Evolutionary conservation across 306 rosid species (phyloP), one percentile per base, ranked within the genome.

Genomic region (Herpetospermum pedunculosum): DNA sequence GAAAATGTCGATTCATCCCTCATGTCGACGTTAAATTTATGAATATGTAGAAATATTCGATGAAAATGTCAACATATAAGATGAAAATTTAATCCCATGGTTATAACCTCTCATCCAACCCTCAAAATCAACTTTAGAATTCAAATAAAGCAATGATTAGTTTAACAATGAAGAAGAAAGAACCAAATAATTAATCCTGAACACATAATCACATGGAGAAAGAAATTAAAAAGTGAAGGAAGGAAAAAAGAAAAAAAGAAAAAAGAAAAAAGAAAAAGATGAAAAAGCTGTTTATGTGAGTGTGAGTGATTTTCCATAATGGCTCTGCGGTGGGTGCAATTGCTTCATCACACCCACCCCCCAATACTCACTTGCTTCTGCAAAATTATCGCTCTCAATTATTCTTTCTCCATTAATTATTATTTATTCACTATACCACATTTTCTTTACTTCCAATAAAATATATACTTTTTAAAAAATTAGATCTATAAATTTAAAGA

Each of bases 341-440:
- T 69, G 73, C 40, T 25, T 43, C 55, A 26, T 69, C 73, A 69
- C 53, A 69, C 55, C 73, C 72, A 65, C 72, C 72, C 71, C 41
- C 50, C 11, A 43, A 67, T 43, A 44, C 23, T 43, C n/a, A 35
- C 35, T 67, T 67, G 35, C 52, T 40, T 53, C 72, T 67, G 7
- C 49, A 12, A 67, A 67, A 25, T 67, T 67, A 38, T 38, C 71
- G 53, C 30, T 67, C 47, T 40, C 53, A 21, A 67, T 67, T 67
- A 67, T 65, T 60, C 35, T 63, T 63, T 34, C 37, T 34, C 46
- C 23, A 35, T 63, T 63, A 0, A 62, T 32, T 25, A 26, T 44
- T 28, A 15, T 68, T 14, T 25, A 25, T 68, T 65, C 5, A 1
- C 32, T 21, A 0, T 16, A 35, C 47, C 11, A 59, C 0, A 59